Evolutionary conservation across 192 early-diverging fungal genomes (phyloP).

Genomic region (Chytriomyces confervae): DNA sequence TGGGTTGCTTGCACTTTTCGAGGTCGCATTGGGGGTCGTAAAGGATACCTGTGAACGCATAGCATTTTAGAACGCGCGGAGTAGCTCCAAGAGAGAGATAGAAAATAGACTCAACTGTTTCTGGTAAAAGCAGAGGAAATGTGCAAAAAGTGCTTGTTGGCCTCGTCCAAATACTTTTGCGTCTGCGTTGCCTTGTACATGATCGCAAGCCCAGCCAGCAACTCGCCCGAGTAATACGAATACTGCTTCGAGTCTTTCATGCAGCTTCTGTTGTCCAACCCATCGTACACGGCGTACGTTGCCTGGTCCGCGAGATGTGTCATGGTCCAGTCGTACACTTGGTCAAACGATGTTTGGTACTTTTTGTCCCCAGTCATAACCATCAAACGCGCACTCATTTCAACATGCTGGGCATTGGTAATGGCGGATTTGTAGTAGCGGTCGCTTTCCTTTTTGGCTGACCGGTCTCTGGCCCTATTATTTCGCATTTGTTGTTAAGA

Average conservation of each 20-base stretch:
- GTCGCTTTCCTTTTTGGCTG: background rate
- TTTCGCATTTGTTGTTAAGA: background rate
- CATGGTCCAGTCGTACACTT: slow-evolving; percentile 48
- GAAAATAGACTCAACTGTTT: too few species aligned
- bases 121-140: background rate
- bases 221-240: slow-evolving; percentile 35
- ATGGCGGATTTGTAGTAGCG: slow-evolving; percentile 53
- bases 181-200: slow-evolving; percentile 31
- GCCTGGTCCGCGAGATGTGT: background rate
- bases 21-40: slow-evolving; percentile 11
- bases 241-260: background rate
- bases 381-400: slow-evolving; percentile 45
- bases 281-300: slow-evolving; percentile 31
- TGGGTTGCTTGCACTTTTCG: background rate
- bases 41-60: slow-evolving; percentile 5
- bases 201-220: slow-evolving; percentile 30
- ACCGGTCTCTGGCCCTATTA: slow-evolving; percentile 39
- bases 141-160: slow-evolving; percentile 17
- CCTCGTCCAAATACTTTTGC: slow-evolving; percentile 16
- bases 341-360: slow-evolving; percentile 36
- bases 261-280: slow-evolving; percentile 13
- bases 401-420: slow-evolving; percentile 49
- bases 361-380: slow-evolving; percentile 35
- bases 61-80: too few species aligned
- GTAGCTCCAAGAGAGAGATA: too few species aligned